Conservation (phyloP, 1,139 yeast species). For the Protomyces gravidus region DNA sequence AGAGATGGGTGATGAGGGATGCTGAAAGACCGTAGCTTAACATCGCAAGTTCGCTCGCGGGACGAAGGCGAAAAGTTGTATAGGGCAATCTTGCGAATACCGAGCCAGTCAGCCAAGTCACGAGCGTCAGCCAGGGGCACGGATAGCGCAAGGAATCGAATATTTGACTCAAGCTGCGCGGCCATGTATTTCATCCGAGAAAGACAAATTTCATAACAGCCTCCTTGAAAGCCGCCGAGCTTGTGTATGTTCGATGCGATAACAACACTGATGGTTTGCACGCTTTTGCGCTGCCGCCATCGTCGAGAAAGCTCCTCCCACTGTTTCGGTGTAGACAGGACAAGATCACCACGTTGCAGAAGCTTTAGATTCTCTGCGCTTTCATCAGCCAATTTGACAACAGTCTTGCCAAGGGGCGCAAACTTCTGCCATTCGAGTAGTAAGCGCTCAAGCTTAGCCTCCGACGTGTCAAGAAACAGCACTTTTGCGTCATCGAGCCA, state of each 20-base stretch:
- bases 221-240: slow-evolving; percentile 57
- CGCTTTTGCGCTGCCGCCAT: slow-evolving; percentile 72
- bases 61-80: slow-evolving; percentile 68
- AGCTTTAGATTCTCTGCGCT: slow-evolving; percentile 51
- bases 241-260: slow-evolving; percentile 74
- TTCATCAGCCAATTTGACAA: slow-evolving; percentile 64
- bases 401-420: slow-evolving; percentile 40
- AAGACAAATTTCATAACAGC: slow-evolving; percentile 62
- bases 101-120: slow-evolving; percentile 85
- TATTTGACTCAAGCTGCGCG: slow-evolving; percentile 53
- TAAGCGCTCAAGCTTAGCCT: slow-evolving; percentile 51
- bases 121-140: slow-evolving; percentile 67
- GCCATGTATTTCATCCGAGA: slow-evolving; percentile 69
- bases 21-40: slow-evolving; percentile 54
- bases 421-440: slow-evolving; percentile 55
- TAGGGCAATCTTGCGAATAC: slow-evolving; percentile 54
- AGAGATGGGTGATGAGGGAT: slow-evolving; percentile 51
- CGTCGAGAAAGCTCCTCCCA: slow-evolving; percentile 68
- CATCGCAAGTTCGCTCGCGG: slow-evolving; percentile 54
- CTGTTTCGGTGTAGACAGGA: slow-evolving; percentile 75
- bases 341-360: slow-evolving; percentile 57
- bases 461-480: slow-evolving; percentile 49
- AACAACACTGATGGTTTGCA: slow-evolving; percentile 63
- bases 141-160: slow-evolving; percentile 64
- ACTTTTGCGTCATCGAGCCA: slow-evolving; percentile 64